phyloP scores from a whole-genome alignment of 495 filamentous ascomycete genomes.

The Margaritispora aquatica region DNA sequence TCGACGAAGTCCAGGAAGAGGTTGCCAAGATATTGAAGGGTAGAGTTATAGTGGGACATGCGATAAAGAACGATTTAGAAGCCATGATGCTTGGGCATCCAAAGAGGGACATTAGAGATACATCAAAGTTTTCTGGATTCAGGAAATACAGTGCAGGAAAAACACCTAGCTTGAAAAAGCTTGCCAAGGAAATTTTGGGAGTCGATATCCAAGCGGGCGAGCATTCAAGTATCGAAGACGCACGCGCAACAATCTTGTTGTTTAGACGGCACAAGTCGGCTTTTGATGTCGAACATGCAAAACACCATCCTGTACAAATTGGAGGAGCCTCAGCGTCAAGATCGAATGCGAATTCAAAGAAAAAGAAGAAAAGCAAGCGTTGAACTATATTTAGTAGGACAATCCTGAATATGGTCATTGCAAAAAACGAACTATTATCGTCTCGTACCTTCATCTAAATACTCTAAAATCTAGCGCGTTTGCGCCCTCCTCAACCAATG shows the following conservation, averaged over 20 bases:
- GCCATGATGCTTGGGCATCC: slow-evolving; percentile 73
- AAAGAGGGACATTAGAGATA: slow-evolving; percentile 73
- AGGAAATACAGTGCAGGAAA: slow-evolving; percentile 66
- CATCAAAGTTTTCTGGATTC: slow-evolving; percentile 68
- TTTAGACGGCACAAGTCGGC: slow-evolving; percentile 73
- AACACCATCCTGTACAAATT: slow-evolving; percentile 48
- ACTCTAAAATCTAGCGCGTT: not conserved
- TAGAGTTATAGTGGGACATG: slow-evolving; percentile 80
- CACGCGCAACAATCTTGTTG: slow-evolving; percentile 78
- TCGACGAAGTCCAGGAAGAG: slow-evolving; percentile 68
- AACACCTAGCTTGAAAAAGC: slow-evolving; percentile 67
- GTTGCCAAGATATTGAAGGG: slow-evolving; percentile 66
- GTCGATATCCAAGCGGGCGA: slow-evolving; percentile 54
- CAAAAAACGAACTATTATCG: no score
- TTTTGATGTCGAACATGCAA: slow-evolving; percentile 74
- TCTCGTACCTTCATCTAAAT: slow-evolving; percentile 20
- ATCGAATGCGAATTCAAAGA: slow-evolving; percentile 26
- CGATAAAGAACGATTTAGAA: slow-evolving; percentile 78
- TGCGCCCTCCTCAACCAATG: not conserved
- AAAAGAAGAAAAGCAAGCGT: slow-evolving; percentile 25
- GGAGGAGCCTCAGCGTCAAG: slow-evolving; percentile 31
- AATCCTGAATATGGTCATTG: no score
- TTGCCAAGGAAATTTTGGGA: slow-evolving; percentile 73
- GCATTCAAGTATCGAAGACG: slow-evolving; percentile 73
- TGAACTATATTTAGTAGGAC: no score